Base-by-base conservation (phyloP, 1,284 basidiomycete species). In the Ceratobasidium sp. region DNA sequence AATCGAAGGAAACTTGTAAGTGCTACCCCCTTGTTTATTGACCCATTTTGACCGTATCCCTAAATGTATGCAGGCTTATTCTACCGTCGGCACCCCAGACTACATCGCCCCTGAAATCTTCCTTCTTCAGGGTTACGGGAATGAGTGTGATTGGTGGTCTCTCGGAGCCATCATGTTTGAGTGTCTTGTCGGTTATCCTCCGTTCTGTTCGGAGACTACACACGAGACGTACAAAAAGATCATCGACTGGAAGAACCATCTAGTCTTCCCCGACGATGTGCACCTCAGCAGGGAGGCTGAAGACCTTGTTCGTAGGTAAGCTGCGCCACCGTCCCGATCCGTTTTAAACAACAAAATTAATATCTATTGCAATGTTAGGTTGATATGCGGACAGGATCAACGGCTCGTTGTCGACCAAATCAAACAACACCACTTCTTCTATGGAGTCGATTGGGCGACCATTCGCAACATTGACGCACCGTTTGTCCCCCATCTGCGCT, bases 101-200 rank as follows among this genome's bases (percentile, higher is more conserved):
- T 99, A 99, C 87, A 99, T 99, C 79, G 97, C 98, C 0, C 97
- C 97, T 1, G 97, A 99, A 81, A 98, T 99, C 81, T 99, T 99
- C 87, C 85, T 97, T 81, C 93, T 98, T 85, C 94, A 98, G 81
- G 97, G 97, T 1, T 99, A 99, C 80, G 96, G 96, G 67, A 97
- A 98, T 83, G 97, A 98, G 84, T 98, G 96, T 81, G 97, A 98
- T 83, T 98, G 96, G 96, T 98, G 96, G 96, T 96, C 94, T 48
- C 85, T 97, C 62, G 95, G 97, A 14, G 96, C 97, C 3, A 99
- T 99, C 84, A 98, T 98, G 92, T 99, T 97, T 81, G 97, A 99
- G 84, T 99, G 97, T 84, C 87, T 99, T 29, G 96, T 98, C 79
- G 97, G 95, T 77, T 98, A 97, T 82, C 96, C 97, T 14, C 97